phyloP scores from a whole-genome alignment of 1,284 basidiomycete species.

The Sparassis latifolia region DNA sequence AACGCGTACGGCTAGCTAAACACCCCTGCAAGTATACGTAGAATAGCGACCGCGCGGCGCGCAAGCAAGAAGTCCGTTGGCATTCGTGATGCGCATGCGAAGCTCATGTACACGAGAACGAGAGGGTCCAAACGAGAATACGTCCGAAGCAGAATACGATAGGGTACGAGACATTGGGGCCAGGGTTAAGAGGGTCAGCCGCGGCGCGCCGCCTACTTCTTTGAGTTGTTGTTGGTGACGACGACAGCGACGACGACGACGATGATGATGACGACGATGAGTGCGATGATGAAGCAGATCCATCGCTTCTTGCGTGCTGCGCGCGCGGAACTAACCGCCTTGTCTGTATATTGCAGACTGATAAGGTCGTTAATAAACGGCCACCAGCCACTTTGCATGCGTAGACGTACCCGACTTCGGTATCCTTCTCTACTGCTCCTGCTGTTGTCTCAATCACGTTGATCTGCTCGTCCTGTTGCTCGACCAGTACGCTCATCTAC shows the following conservation, averaged over 20 bases:
- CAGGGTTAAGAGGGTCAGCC: too few species aligned
- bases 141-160: not conserved
- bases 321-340: slow-evolving; percentile 83
- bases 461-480: slow-evolving; percentile 89
- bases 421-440: slow-evolving; percentile 68
- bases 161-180: not conserved
- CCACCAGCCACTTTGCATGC: not conserved
- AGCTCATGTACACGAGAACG: too few species aligned
- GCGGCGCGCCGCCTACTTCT: slow-evolving; percentile 12
- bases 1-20: too few species aligned
- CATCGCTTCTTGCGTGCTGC: slow-evolving; percentile 90
- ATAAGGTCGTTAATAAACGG: not conserved
- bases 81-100: too few species aligned
- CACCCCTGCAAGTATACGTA: too few species aligned
- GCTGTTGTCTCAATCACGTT: slow-evolving; percentile 76
- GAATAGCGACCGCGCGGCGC: too few species aligned
- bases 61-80: too few species aligned
- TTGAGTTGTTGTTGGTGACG: slow-evolving; percentile 28
- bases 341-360: slow-evolving; percentile 76
- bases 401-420: slow-evolving; percentile 69
- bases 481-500: slow-evolving; percentile 85
- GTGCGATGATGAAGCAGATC: slow-evolving; percentile 77
- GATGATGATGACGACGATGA: slow-evolving; percentile 52
- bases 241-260: slow-evolving; percentile 57
- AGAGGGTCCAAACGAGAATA: too few species aligned